Percentiles rank a stretch among this genome's conserved stretches.
Conservation (phyloP, 345 rosid species). For the Passiflora organensis region DNA sequence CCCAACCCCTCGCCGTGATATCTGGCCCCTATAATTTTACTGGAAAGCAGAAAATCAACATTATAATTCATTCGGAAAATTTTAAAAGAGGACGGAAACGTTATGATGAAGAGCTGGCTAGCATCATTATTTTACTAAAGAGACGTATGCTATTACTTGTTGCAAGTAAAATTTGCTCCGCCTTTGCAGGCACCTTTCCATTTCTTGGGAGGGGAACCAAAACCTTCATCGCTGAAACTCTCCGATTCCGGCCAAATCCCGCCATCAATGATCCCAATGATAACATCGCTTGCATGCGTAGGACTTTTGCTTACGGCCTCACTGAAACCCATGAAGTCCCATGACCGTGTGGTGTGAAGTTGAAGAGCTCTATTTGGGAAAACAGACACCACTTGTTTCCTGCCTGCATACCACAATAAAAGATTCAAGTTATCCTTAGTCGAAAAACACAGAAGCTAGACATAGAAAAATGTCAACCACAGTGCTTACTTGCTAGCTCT, state of each 20-base stretch:
- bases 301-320: neutral
- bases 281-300: neutral
- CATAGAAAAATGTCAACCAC: neutral
- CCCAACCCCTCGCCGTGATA: constrained; percentile 3
- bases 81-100: neutral
- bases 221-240: constrained; percentile 9
- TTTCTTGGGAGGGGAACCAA: constrained; percentile 8
- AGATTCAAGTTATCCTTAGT: neutral
- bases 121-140: too few species aligned
- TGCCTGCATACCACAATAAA: neutral
- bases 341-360: constrained; percentile 14
- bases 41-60: constrained; percentile 2
- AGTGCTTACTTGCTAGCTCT: neutral
- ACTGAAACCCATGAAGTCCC: constrained; percentile 8
- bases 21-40: constrained; percentile 49
- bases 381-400: constrained; percentile 5
- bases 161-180: constrained; percentile 35
- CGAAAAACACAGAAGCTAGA: neutral
- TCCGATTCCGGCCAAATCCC: constrained; percentile 14
- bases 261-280: constrained; percentile 4
- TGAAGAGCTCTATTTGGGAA: neutral
- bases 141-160: neutral
- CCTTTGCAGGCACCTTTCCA: constrained; percentile 14
- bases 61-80: too few species aligned
- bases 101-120: too few species aligned